Conservation (phyloP, 192 early-diverging fungal genomes). For the Coemansia biformis region DNA sequence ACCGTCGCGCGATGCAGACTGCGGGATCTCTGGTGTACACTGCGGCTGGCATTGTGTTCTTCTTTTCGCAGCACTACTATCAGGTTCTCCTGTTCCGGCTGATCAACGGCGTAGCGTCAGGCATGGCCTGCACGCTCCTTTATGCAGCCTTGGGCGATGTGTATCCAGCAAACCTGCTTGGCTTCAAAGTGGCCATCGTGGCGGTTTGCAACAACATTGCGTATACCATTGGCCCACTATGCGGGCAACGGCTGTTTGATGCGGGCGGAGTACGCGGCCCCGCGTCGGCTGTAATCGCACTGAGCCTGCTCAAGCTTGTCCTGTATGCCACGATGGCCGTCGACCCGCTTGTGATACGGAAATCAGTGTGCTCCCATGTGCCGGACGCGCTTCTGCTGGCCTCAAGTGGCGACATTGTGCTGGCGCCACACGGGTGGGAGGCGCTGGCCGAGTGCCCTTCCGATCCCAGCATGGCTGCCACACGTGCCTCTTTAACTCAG, state of each 20-base stretch:
- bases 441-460: neutral
- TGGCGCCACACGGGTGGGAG: neutral
- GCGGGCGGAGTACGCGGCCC: slow-evolving; percentile 14
- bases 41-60: slow-evolving; percentile 23
- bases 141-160: slow-evolving; percentile 39
- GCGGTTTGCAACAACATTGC: slow-evolving; percentile 39
- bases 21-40: slow-evolving; percentile 14
- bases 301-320: slow-evolving; percentile 19
- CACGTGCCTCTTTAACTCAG: neutral
- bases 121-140: slow-evolving; percentile 25
- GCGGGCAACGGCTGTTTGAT: slow-evolving; percentile 26
- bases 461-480: neutral
- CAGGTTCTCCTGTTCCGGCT: slow-evolving; percentile 30
- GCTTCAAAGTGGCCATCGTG: slow-evolving; percentile 36
- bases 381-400: neutral
- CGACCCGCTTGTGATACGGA: slow-evolving; percentile 19
- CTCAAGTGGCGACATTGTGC: neutral
- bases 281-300: slow-evolving; percentile 22
- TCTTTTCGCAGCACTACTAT: slow-evolving; percentile 22
- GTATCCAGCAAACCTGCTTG: slow-evolving; percentile 26
- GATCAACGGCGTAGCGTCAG: slow-evolving; percentile 33
- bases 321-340: slow-evolving; percentile 11
- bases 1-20: slow-evolving; percentile 18
- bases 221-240: slow-evolving; percentile 34
- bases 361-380: neutral